Percentiles rank a stretch among this genome's conserved stretches.
Evolutionary conservation across 169 alveolate species (phyloP).

Genomic region (Plasmodium gaboni): DNA sequence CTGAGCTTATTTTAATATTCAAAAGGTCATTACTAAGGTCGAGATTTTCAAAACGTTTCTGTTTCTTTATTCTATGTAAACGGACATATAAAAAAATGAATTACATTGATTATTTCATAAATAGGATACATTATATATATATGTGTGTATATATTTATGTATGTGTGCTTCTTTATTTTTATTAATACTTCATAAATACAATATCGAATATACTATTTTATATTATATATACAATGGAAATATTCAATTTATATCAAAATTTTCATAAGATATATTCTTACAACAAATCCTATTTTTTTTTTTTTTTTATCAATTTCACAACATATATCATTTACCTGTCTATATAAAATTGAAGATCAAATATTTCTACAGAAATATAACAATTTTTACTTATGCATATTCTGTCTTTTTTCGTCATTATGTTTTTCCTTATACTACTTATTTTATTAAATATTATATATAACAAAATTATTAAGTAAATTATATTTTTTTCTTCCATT

Average conservation of each 20-base stretch:
- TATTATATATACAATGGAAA: no score
- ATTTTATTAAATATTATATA: slow-evolving; percentile 48
- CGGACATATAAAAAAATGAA: background rate
- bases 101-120: no score
- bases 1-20: slow-evolving; percentile 42
- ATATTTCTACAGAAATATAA: slow-evolving; percentile 18
- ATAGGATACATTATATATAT: no score
- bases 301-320: no score
- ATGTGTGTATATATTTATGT: no score
- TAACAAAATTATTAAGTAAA: slow-evolving; percentile 28
- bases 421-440: slow-evolving; percentile 10
- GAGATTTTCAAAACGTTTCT: slow-evolving; percentile 21
- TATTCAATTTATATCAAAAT: no score
- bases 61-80: slow-evolving; percentile 10
- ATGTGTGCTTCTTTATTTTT: no score
- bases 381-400: slow-evolving; percentile 46
- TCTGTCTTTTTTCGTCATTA: slow-evolving; percentile 19
- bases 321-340: slow-evolving; percentile 9
- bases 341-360: slow-evolving; percentile 51
- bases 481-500: slow-evolving; percentile 32
- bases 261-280: no score
- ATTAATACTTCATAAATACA: no score
- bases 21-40: slow-evolving; percentile 18
- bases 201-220: no score
- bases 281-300: no score